phyloP scores from a whole-genome alignment of 805 yeast genomes.

The Candida patagonica region DNA sequence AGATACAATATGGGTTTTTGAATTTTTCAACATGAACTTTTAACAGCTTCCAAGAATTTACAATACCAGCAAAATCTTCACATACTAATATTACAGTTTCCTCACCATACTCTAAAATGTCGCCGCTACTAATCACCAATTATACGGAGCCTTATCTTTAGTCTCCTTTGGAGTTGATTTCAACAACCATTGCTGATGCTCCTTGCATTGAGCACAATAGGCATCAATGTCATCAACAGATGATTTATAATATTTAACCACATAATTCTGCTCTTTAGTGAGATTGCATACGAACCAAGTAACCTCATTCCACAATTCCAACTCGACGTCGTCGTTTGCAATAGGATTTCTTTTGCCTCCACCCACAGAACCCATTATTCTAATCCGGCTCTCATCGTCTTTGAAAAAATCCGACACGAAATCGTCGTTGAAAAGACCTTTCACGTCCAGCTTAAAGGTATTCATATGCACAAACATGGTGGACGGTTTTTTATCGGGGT shows the following conservation, averaged over 20 bases:
- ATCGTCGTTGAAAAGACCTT: conserved; percentile 32
- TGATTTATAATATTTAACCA: conserved; percentile 14
- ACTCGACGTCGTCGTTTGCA: conserved; percentile 15
- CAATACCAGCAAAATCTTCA: too few relatives aligned
- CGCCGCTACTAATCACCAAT: too few relatives aligned
- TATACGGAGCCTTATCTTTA: conserved; percentile 1
- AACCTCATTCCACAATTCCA: conserved; percentile 16
- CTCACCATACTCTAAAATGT: too few relatives aligned
- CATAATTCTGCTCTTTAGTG: conserved; percentile 3
- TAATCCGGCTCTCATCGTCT: conserved; percentile 38
- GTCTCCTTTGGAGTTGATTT: conserved; percentile 3
- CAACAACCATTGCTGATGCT: conserved; percentile 10
- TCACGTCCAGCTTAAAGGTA: conserved; percentile 59
- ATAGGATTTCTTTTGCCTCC: conserved; percentile 5
- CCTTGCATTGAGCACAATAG: conserved; percentile 5
- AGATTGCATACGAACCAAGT: conserved; percentile 18
- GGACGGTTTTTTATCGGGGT: conserved; percentile 6
- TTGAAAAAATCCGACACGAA: conserved; percentile 34
- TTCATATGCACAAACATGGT: conserved; percentile 53
- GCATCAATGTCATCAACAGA: conserved; percentile 5
- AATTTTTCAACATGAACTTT: too few relatives aligned
- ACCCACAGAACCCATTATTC: conserved; percentile 40
- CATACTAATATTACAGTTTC: too few relatives aligned
- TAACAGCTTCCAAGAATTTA: too few relatives aligned
- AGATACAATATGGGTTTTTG: too few relatives aligned